Evolutionary conservation across 2,329 filamentous ascomycete genomes (phyloP), one percentile per base, ranked within the genome.

Genomic region (Pyricularia grisea): DNA sequence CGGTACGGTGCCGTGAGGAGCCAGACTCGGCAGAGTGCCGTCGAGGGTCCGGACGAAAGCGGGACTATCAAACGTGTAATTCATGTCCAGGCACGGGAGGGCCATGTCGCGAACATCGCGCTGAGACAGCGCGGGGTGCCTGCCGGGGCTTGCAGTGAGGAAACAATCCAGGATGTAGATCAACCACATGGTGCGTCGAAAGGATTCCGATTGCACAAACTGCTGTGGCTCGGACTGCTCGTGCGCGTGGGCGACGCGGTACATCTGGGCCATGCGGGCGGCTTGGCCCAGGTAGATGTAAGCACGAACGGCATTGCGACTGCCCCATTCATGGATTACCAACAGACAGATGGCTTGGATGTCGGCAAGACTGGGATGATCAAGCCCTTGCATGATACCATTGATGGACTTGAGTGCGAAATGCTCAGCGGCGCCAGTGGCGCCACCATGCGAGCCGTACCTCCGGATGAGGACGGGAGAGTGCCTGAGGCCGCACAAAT

Each of bases 211-310:
- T 72, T 86, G 84, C 14, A 87, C 81, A 74, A 88, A 88, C 73
- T 85, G 84, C 72, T 88, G 85, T n/a, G 83, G 81, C 60, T 85
- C 84, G 55, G 78, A 76, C 20, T 81, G 79, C 61, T 80, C 77
- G 72, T 85, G 85, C 60, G 81, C 81, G 72, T 87, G 84, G 65
- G 88, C 82, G 69, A 88, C 84, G 71, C 85, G 82, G 73, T 85
- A 87, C 86, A 88, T 88, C 78, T 88, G 86, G 36, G 86, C 82
- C 85, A 88, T 88, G 70, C 86, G 84, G n/a, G 85, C 83, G 36
- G 86, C 86, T 74, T 88, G 86, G 71, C 86, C 86, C 28, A 88
- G 81, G 74, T 88, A 88, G 75, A 87, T 84, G 79, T 88, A 88
- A 71, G 86, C 86, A 23, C 86, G 85, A 33, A 88, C 85, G 55